Evolutionary conservation across 2,329 filamentous ascomycete genomes (phyloP).

Genomic region (Podosphaera xanthii): DNA sequence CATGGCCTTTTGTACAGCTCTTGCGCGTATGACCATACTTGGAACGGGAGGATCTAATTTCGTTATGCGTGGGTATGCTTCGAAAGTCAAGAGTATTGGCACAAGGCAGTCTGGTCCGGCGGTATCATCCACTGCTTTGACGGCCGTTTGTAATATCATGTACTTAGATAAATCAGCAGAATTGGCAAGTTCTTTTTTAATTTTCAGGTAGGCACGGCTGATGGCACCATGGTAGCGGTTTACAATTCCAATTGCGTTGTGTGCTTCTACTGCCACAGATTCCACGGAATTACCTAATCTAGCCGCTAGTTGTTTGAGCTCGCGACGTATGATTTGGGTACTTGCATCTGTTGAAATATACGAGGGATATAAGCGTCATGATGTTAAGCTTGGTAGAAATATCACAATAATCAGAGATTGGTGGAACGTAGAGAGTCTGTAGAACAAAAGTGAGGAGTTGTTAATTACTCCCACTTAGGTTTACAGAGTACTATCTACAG

Average conservation of each 20-base stretch:
- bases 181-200: not conserved
- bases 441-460: too few species aligned
- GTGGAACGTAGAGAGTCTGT: too few species aligned
- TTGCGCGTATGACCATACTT: not conserved
- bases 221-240: not conserved
- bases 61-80: not conserved
- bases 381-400: too few species aligned
- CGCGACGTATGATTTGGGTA: constrained; percentile 2
- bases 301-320: not conserved
- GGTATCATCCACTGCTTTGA: not conserved
- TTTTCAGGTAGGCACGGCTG: not conserved
- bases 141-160: not conserved
- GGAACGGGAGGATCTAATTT: not conserved
- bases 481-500: too few species aligned
- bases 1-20: constrained; percentile 2
- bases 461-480: too few species aligned
- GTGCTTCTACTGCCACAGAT: not conserved
- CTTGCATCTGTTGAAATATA: not conserved
- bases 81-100: not conserved
- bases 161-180: not conserved
- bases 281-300: not conserved
- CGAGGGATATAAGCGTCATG: too few species aligned
- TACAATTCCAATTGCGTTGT: constrained; percentile 1
- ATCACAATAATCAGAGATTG: too few species aligned
- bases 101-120: not conserved